Base-by-base conservation (phyloP, 73 alveolate species). In the Paramecium primaurelia region DNA sequence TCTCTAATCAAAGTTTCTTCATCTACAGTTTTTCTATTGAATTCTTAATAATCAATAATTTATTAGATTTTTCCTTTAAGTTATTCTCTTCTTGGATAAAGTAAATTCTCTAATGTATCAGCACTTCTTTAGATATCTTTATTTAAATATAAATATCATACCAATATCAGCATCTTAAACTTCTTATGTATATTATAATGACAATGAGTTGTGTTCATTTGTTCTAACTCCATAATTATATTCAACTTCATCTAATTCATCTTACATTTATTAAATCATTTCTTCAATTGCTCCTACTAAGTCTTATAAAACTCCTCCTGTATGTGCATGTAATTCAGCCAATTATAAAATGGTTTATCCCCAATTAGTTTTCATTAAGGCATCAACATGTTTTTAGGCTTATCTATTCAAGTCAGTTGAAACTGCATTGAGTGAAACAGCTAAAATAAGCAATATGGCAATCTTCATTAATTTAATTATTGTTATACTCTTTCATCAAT, bases 231-330 rank as follows among this genome's bases (percentile, higher is more conserved):
- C 71, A 34, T 40, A 80, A 80, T 80, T 80, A 58, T 80, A 80
- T 47, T 80, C 91, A 7, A 80, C 47, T 25, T 80, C 91, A 20
- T 80, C 91, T 4, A 80, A 36, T 80, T 80, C 91, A 47, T 80
- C 91, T 34, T 80, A 32, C 77, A 80, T 42, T 80, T 80, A 80
- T 44, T 47, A 28, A 49, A 80, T 47, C 91, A 80, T 80, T 47
- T 80, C 91, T 80, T 80, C 91, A 80, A 80, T 80, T 6, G 91
- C 91, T 10, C 91, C 91, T 20, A 47, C 73, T 25, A 80, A 80
- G 45, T 80, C 91, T 42, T 80, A 45, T 40, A 80, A 28, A 36
- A 80, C 77, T 44, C 91, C 91, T 44, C 91, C 91, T 44, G 91
- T 47, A 26, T 22, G 34, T 10, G 91, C 71, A 64, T 80, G 91